Evolutionary conservation across 2,329 filamentous ascomycete genomes (phyloP), one percentile per base, ranked within the genome.

Genomic region (Fusarium sp.): DNA sequence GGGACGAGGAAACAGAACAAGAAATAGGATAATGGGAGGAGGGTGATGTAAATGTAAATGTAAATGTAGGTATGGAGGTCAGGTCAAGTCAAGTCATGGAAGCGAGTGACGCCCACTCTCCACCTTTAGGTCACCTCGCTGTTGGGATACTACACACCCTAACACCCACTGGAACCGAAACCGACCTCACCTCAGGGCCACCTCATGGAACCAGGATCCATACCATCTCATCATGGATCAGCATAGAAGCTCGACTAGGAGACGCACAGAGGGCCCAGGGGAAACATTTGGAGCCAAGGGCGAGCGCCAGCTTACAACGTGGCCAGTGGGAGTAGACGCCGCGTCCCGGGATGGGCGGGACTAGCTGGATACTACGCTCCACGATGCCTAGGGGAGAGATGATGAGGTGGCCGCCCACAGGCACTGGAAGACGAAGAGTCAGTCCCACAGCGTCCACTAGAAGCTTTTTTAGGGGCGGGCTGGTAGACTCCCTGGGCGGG

Each of bases 241-340:
- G 34, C 55, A 57, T n/a, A 62, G 65, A 62, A 62, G 64, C 53
- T 57, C 40, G 40, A 42, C 45, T 61, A 63, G 65, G 26, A 28
- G 26, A 67, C 57, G 68, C 66, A 67, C 62, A 60, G 63, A 63
- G 65, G 62, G 47, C 38, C 46, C 42, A 65, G 52, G 65, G 59
- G 52, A 40, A 56, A 61, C 62, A 58, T 52, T 59, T 65, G 52
- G 40, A 17, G 50, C 28, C 61, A 65, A 66, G 61, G 61, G 65
- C 46, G 46, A 60, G 36, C 45, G 42, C 62, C 57, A 69, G 51
- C 50, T 70, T 51, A 45, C 47, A 70, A 46, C 60, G 65, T 56
- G 60, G 50, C 72, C 72, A 73, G 72, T 73, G 69, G 72, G 70
- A 74, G 70, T 33, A 34, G 56, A 59, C 70, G 52, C 72, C 72